Conservation (phyloP, 1,284 basidiomycete genomes). For the Cyathus olla region DNA sequence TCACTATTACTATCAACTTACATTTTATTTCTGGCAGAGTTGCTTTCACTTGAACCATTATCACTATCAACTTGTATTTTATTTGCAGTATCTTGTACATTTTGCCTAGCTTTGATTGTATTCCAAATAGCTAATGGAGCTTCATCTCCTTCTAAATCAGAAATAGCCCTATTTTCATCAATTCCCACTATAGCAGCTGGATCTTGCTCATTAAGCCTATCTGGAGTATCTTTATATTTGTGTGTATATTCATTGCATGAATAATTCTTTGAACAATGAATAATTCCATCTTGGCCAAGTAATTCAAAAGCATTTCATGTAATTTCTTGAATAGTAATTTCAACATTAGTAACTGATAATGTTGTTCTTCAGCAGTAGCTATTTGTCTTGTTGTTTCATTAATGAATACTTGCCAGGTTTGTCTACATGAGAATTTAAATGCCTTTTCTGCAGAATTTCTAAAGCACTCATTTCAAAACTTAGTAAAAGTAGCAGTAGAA, state of each 20-base stretch:
- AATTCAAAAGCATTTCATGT: conserved; percentile 20
- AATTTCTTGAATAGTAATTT: conserved; percentile 21
- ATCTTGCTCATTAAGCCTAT: conserved; percentile 16
- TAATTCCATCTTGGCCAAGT: conserved; percentile 28
- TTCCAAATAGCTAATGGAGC: conserved; percentile 13
- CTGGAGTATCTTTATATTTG: conserved; percentile 19
- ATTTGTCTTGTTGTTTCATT: conserved; percentile 25
- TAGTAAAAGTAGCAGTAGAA: conserved; percentile 1
- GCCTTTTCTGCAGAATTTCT: neutral
- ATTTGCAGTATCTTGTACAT: neutral
- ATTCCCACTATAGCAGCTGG: conserved; percentile 18
- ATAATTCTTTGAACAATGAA: conserved; percentile 22
- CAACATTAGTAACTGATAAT: neutral
- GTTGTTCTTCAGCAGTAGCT: conserved; percentile 5
- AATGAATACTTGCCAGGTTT: conserved; percentile 22
- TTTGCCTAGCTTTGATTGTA: conserved; percentile 1
- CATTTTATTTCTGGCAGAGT: too few species aligned
- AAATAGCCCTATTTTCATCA: neutral
- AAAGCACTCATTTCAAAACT: conserved; percentile 3
- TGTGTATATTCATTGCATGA: conserved; percentile 32
- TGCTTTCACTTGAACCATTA: neutral
- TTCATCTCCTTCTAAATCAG: conserved; percentile 6
- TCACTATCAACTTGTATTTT: conserved; percentile 1
- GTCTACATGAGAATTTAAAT: neutral
- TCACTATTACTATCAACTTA: neutral